Evolutionary conservation across 306 rosid species (phyloP), one percentile per base, ranked within the genome.

Genomic region (Adenanthera pavonina): DNA sequence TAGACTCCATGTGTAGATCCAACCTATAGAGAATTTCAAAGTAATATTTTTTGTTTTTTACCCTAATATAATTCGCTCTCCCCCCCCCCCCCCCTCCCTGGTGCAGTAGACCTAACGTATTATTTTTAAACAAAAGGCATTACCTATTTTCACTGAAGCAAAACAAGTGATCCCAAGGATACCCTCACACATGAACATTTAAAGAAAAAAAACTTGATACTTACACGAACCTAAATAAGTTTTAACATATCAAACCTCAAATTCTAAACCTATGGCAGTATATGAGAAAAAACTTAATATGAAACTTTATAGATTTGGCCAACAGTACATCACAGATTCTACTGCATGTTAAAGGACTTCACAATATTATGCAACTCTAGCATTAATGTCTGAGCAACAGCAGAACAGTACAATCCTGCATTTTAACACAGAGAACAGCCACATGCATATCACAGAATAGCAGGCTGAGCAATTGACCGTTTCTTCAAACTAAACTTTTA

Each of bases 381-480:
- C 69, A 34, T 57, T 48, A 40, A 69, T 66, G 65, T 74, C 56
- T 70, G 65, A 48, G 61, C 33, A 74, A 43, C 52, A 43, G 68
- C 56, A 74, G 77, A 76, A 56, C 41, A 84, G 75, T 66, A 71
- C 69, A 41, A 34, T 57, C 20, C 47, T 33, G 80, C 76, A 35
- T 46, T 71, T 52, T 53, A 56, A 74, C 52, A 66, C 36, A 54
- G 20, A 78, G 16, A 74, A 49, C 73, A 84, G 40, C 56, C 78
- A 84, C 89, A 76, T 82, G 90, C 87, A 77, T 35, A 81, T 47
- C 70, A 64, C 49, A 78, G 43, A 75, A 65, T 68, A 80, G 47
- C 78, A 82, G 35, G 83, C 71, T 41, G 25, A 46, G 77, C 33
- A 65, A 43, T 79, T 35, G 81, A 76, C 65, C 81, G 36, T 81